phyloP scores from a whole-genome alignment of 208 protist genomes.

The Leptomonas seymouri region DNA sequence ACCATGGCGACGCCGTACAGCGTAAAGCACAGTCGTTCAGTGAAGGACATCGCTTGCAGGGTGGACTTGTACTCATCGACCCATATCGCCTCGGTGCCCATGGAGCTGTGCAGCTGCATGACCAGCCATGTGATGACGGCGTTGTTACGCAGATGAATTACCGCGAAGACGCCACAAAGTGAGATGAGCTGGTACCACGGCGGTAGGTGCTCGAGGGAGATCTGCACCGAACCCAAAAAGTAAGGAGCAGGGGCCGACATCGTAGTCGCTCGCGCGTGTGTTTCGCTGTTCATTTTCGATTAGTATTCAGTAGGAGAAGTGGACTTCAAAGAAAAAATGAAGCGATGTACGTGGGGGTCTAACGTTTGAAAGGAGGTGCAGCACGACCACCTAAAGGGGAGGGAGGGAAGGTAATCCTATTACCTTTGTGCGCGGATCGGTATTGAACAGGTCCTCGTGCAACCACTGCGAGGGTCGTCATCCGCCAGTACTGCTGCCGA shows the following conservation, averaged over 20 bases:
- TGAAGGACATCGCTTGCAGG: conserved; percentile 82
- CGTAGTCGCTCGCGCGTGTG: not conserved
- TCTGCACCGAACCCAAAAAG: conserved; percentile 69
- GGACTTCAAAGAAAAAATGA: no score
- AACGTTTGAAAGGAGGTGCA: no score
- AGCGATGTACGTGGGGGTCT: no score
- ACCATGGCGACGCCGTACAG: conserved; percentile 77
- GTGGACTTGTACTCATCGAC: conserved; percentile 64
- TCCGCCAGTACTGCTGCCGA: no score
- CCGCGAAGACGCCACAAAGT: conserved; percentile 61
- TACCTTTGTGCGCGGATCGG: no score
- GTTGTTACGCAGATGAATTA: conserved; percentile 76
- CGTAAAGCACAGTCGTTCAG: conserved; percentile 85
- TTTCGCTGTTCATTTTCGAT: conserved; percentile 13
- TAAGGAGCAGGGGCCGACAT: conserved; percentile 8
- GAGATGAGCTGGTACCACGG: conserved; percentile 84
- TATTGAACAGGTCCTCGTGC: no score
- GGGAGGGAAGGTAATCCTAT: no score
- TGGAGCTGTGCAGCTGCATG: conserved; percentile 76
- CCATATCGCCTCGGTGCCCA: conserved; percentile 81
- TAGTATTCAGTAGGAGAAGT: no score
- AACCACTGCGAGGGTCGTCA: no score
- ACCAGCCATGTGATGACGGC: conserved; percentile 73
- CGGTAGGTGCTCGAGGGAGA: conserved; percentile 79
- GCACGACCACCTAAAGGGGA: no score